A percentile compares a stretch with the other conserved stretches of the same genome.
Evolutionary conservation across 2,329 filamentous ascomycete genomes (phyloP).

Genomic region (Fusarium zealandicum): DNA sequence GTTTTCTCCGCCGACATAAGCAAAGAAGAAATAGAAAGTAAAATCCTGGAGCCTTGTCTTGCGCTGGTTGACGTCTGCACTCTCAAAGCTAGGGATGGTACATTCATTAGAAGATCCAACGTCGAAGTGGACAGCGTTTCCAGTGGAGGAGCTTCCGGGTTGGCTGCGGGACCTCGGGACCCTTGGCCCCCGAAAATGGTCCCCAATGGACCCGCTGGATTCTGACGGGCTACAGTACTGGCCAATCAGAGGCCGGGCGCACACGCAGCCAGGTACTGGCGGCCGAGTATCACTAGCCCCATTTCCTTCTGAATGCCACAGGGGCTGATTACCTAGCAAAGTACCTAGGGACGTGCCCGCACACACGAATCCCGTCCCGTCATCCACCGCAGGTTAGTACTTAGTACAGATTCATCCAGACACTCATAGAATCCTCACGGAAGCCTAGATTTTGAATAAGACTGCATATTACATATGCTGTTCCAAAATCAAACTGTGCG

Average conservation of each 20-base stretch:
- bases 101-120: constrained; percentile 12
- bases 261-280: constrained; percentile 7
- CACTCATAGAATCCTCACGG: background rate
- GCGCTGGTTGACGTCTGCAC: constrained; percentile 9
- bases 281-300: background rate
- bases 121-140: constrained; percentile 38
- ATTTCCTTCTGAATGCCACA: background rate
- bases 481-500: background rate
- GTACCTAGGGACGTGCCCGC: too few relatives aligned
- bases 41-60: constrained; percentile 18
- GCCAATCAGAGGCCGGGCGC: constrained; percentile 1
- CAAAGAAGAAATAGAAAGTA: background rate
- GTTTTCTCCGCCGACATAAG: background rate
- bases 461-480: background rate
- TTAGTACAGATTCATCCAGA: too few relatives aligned
- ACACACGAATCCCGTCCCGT: too few relatives aligned
- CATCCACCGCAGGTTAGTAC: too few relatives aligned
- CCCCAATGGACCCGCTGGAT: background rate
- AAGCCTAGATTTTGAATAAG: background rate
- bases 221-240: constrained; percentile 12
- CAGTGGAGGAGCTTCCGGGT: constrained; percentile 35
- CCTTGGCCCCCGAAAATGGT: constrained; percentile 9
- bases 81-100: constrained; percentile 19
- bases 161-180: constrained; percentile 12
- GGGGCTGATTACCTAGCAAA: background rate